Conservation (phyloP, 371 early-diverging fungal species). For the Coemansia sp. region DNA sequence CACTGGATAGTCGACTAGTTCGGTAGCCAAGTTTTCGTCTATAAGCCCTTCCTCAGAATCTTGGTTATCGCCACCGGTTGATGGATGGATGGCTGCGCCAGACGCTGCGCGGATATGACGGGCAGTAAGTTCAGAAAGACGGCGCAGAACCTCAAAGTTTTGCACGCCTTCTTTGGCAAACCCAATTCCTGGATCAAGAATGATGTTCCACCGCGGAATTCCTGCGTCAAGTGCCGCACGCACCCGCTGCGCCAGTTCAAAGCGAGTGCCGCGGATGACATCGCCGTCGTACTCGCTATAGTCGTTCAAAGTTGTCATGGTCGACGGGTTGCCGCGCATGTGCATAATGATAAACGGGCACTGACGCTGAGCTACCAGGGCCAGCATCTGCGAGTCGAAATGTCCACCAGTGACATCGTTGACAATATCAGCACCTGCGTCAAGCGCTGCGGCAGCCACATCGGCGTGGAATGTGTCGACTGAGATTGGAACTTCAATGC, state of each 20-base stretch:
- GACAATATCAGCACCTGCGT: conserved; percentile 85
- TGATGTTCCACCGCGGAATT: conserved; percentile 92
- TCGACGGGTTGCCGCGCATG: conserved; percentile 90
- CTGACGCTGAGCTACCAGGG: conserved; percentile 69
- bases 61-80: not conserved
- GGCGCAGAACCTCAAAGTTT: conserved; percentile 79
- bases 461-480: conserved; percentile 88
- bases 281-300: conserved; percentile 61
- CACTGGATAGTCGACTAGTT: conserved; percentile 75
- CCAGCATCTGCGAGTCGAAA: conserved; percentile 78
- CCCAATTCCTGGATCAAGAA: conserved; percentile 95
- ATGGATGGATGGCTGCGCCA: not conserved
- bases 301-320: conserved; percentile 77
- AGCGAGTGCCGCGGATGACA: conserved; percentile 70
- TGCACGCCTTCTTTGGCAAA: conserved; percentile 91
- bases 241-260: conserved; percentile 66
- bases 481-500: conserved; percentile 74
- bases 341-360: conserved; percentile 96
- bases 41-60: conserved; percentile 43
- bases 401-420: conserved; percentile 94
- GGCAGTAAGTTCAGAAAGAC: conserved; percentile 62
- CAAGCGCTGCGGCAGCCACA: conserved; percentile 80
- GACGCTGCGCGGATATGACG: conserved; percentile 34
- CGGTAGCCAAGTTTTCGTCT: conserved; percentile 51
- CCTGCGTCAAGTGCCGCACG: conserved; percentile 72